Percentiles rank a stretch among this genome's conserved stretches.
Conservation (phyloP, 768 basidiomycete genomes). For the Amanita jacksonii region DNA sequence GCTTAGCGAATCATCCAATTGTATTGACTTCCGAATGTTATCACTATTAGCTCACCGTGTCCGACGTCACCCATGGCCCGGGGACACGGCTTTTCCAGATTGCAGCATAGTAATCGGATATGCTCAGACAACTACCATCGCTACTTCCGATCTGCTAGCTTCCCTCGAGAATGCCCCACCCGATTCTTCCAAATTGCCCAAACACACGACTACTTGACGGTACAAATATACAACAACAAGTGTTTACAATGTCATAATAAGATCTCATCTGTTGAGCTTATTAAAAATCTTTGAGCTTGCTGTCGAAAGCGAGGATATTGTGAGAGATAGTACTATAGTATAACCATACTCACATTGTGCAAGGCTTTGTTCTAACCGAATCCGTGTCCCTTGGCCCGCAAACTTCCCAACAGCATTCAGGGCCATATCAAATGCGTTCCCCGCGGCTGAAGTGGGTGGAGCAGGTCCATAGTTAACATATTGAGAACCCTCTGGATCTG, state of each 20-base stretch:
- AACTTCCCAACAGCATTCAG: constrained; percentile 45
- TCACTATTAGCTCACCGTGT: neutral
- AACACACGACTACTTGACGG: no score
- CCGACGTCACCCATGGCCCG: neutral
- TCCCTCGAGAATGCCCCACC: neutral
- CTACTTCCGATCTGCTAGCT: constrained; percentile 3
- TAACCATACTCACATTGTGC: constrained; percentile 41
- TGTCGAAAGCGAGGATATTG: constrained; percentile 15
- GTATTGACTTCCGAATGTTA: no score
- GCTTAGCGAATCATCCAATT: no score
- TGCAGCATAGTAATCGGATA: constrained; percentile 1
- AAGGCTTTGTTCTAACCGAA: constrained; percentile 39
- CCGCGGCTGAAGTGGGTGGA: constrained; percentile 11
- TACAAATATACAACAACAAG: neutral
- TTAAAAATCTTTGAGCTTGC: constrained; percentile 36
- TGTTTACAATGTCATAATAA: neutral
- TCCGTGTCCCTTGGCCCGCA: constrained; percentile 40
- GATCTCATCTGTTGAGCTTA: constrained; percentile 31
- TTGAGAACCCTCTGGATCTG: neutral
- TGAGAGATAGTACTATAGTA: no score
- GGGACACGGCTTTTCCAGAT: neutral
- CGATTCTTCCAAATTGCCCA: no score
- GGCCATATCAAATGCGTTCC: constrained; percentile 32
- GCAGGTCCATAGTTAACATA: neutral
- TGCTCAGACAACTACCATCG: neutral